Base-by-base conservation (phyloP, 2,329 filamentous ascomycete genomes). In the Colletotrichum magnum region DNA sequence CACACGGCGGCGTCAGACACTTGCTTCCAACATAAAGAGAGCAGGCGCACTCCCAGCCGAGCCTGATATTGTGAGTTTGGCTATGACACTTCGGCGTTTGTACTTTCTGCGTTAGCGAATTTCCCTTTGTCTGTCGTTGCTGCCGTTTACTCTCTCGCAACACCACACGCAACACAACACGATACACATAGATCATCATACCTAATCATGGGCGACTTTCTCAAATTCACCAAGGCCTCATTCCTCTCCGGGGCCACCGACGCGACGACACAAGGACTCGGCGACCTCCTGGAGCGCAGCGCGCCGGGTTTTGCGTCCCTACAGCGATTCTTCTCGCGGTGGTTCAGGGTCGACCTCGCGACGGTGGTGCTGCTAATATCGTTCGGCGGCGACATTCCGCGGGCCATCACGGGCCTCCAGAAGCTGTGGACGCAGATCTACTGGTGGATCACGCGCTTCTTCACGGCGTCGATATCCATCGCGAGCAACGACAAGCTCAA, bases 401-500 rank as follows among this genome's bases (percentile, higher is more conserved):
- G 70, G n/a, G 78, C 77, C 1, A 69, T 77, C 9, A 72, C 74
- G 7, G 75, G 77, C 53, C 59, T 80, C 5, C 75, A 75, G n/a
- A 68, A 72, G 9, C 63, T 77, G 3, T 74, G 73, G 2, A 68
- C 73, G 18, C 77, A 77, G 66, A 15, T 80, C 32, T 81, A 80
- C 68, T 80, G 79, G 75, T 79, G 76, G 75, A 71, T 80, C 5
- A 76, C 79, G 2, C 73, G 76, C 3, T 81, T 81, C 70, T 76
- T 81, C 60, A 81, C 79, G 0, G 77, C 80, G 3, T 79, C 79
- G 5, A 77, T 82, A 18, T 80, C 79, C 24, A 78, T 82, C 56
- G 74, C 76, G 1, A 77, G 76, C n/a, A 75, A 74, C 43, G 80
- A 82, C 70, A 74, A 77, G 6, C 77, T 82, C 52, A 81, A 81